A percentile compares a stretch with the other conserved stretches of the same genome.
Evolutionary conservation across 2,329 filamentous ascomycete species (phyloP).

Genomic region (Sclerotinia spermophila): DNA sequence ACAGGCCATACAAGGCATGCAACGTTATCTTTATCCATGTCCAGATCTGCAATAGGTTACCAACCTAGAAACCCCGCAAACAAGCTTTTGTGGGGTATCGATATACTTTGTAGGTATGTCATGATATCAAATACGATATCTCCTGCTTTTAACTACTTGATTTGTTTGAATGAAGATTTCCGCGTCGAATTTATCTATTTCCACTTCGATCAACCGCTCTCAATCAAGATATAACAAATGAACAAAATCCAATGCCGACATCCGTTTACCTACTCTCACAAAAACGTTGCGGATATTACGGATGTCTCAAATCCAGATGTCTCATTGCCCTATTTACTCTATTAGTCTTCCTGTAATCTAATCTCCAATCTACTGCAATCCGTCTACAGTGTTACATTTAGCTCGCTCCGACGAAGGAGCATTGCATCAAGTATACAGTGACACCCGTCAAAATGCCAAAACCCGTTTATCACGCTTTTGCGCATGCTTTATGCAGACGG

Average conservation of each 20-base stretch:
- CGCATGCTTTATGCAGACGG: neutral
- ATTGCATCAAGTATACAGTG: neutral
- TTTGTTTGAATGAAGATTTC: neutral
- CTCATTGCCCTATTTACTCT: too few species aligned
- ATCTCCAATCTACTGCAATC: neutral
- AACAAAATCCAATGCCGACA: neutral
- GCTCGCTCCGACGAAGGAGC: neutral
- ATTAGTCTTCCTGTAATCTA: neutral
- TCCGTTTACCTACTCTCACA: neutral
- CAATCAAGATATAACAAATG: neutral
- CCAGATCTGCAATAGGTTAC: neutral
- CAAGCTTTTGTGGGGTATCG: neutral
- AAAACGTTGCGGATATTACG: neutral
- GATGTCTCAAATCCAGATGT: neutral
- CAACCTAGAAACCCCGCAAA: neutral
- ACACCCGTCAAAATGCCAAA: neutral
- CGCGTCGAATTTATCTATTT: too few species aligned
- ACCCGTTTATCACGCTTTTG: neutral
- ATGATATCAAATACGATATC: neutral
- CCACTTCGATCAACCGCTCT: neutral
- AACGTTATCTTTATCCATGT: neutral
- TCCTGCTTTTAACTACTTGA: neutral
- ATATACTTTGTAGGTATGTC: neutral
- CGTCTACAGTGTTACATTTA: neutral
- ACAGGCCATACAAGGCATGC: neutral